These are phyloP conservation scores for Zasmidium angulare DNA, from an alignment of 2,329 filamentous ascomycete genomes.

Conservation along the genomic window DNA sequence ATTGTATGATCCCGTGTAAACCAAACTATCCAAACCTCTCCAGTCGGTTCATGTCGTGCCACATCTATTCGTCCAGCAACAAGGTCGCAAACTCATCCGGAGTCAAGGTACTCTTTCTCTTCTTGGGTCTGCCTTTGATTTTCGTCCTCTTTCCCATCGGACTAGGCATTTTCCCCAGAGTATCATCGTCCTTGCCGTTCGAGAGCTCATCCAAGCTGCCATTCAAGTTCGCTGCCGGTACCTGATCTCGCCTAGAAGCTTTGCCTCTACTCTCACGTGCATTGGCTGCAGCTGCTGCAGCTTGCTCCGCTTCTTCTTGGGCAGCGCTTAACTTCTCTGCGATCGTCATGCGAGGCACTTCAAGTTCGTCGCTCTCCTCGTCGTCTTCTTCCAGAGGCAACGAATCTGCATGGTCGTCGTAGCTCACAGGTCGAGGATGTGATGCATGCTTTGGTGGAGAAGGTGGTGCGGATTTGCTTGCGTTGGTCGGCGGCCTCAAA, in stretches of 20 bases:
- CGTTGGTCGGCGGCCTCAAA: constrained; percentile 29
- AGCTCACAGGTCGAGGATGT: neutral
- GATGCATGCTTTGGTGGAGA: constrained; percentile 9
- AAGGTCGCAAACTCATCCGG: constrained; percentile 71
- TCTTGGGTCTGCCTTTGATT: constrained; percentile 57
- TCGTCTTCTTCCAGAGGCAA: constrained; percentile 34
- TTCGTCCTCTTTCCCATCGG: constrained; percentile 45
- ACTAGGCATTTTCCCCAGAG: constrained; percentile 42
- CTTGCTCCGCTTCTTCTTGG: constrained; percentile 46
- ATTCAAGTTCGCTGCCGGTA: constrained; percentile 22
- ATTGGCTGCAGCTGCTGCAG: constrained; percentile 39
- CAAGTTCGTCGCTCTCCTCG: constrained; percentile 33
- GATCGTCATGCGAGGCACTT: constrained; percentile 38
- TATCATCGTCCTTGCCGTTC: constrained; percentile 26
- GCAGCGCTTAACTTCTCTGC: constrained; percentile 49
- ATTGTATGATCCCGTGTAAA: neutral
- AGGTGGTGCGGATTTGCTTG: constrained; percentile 15
- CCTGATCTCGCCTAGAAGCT: neutral
- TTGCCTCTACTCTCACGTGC: constrained; percentile 13
- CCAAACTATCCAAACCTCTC: neutral
- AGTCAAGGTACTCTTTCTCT: constrained; percentile 72
- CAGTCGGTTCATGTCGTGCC: neutral
- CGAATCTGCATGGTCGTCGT: constrained; percentile 1
- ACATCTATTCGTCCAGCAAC: constrained; percentile 18
- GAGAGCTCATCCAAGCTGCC: constrained; percentile 24